Evolutionary conservation across 768 basidiomycete genomes (phyloP).

Genomic region (Pleurotus salmoneostramineus): DNA sequence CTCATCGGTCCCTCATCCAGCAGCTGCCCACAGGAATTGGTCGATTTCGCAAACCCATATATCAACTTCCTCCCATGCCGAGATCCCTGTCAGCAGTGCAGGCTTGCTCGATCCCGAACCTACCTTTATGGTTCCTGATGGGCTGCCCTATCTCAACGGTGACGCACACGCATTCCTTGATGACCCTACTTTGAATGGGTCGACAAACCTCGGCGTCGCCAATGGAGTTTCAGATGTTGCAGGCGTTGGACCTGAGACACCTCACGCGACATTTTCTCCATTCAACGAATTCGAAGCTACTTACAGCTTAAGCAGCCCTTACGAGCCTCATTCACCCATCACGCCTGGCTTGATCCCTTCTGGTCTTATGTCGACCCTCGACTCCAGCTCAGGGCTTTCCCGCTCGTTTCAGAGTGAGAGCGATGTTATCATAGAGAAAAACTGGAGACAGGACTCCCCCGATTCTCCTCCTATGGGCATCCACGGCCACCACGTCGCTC

Average conservation of each 20-base stretch:
- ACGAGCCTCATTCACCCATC: constrained; percentile 19
- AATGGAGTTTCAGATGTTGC: constrained; percentile 27
- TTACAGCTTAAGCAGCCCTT: neutral
- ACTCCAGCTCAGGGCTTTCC: constrained; percentile 31
- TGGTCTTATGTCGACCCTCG: constrained; percentile 52
- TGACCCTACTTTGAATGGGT: constrained; percentile 18
- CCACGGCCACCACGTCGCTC: neutral
- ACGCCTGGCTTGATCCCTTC: constrained; percentile 53
- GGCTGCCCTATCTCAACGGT: neutral
- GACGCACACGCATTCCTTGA: constrained; percentile 23
- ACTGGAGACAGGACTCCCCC: constrained; percentile 36
- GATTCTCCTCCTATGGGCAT: constrained; percentile 10
- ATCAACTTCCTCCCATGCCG: neutral
- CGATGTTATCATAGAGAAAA: constrained; percentile 47
- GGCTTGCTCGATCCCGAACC: neutral
- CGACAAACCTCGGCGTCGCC: constrained; percentile 14
- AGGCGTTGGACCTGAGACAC: constrained; percentile 5
- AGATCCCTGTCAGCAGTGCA: neutral
- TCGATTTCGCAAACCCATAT: neutral
- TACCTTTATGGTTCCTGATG: neutral
- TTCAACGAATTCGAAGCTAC: constrained; percentile 41
- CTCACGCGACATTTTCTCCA: constrained; percentile 42
- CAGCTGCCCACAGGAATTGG: constrained; percentile 10
- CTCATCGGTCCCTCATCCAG: constrained; percentile 26
- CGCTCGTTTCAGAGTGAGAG: constrained; percentile 50